Conservation (phyloP, 768 basidiomycete species). For the Tulasnella calospora region DNA sequence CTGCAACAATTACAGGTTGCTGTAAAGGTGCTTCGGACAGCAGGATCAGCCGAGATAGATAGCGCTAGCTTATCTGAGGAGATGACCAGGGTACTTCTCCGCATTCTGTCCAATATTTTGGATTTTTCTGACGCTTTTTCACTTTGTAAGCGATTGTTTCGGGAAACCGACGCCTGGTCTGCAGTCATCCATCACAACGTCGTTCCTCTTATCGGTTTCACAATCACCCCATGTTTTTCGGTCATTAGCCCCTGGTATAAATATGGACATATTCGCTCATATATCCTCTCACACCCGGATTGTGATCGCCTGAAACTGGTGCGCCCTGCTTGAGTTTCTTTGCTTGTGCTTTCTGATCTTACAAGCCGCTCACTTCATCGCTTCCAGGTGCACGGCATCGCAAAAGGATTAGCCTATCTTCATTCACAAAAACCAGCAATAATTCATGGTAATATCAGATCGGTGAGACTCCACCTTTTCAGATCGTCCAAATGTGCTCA, state of each 20-base stretch:
- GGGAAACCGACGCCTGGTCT: not conserved
- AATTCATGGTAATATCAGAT: not conserved
- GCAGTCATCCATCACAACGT: not conserved
- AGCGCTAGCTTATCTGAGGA: too few species aligned
- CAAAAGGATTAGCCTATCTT: not conserved
- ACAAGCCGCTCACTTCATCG: too few species aligned
- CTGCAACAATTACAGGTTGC: not conserved
- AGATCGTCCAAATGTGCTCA: not conserved
- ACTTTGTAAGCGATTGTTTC: not conserved
- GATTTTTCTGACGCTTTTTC: too few species aligned
- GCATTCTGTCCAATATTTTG: not conserved
- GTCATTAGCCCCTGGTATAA: not conserved
- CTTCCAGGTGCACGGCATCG: not conserved
- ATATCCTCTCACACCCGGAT: not conserved
- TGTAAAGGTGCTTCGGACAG: not conserved
- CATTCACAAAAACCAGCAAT: not conserved
- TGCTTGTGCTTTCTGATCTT: too few species aligned
- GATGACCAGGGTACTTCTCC: not conserved
- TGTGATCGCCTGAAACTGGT: not conserved
- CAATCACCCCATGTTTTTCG: not conserved
- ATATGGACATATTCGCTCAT: not conserved
- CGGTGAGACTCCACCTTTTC: not conserved
- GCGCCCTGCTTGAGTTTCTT: not conserved
- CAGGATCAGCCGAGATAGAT: not conserved
- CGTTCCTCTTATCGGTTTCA: not conserved